Evolutionary conservation across 352 stramenopile genomes (phyloP).

Genomic region (Chrysophaeum taylorii): DNA sequence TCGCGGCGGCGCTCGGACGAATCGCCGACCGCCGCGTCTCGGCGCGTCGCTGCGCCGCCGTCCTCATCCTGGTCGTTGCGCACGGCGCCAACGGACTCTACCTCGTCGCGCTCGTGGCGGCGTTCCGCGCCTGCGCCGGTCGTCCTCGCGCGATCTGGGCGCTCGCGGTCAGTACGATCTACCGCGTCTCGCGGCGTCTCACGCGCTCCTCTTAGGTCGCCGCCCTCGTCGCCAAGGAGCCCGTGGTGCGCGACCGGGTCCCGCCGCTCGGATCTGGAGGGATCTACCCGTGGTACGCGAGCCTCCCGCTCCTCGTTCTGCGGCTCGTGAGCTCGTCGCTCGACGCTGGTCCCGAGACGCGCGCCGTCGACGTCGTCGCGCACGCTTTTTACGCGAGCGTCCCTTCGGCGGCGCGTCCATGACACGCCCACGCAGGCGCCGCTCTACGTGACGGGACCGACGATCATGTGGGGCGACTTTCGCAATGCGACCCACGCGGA

Average conservation of each 20-base stretch:
- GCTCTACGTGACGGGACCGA: slow-evolving; percentile 48
- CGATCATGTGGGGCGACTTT: slow-evolving; percentile 48
- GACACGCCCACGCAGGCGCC: slow-evolving; percentile 49
- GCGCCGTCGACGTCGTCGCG: slow-evolving; percentile 25
- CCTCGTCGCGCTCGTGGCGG: neutral
- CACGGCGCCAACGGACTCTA: neutral
- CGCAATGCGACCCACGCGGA: neutral
- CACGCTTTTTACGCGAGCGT: no score
- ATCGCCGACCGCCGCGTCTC: no score
- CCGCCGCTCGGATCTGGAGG: neutral
- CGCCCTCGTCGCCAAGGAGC: neutral
- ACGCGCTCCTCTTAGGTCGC: no score
- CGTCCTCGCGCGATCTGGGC: neutral
- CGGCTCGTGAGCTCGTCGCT: neutral
- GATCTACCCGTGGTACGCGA: neutral
- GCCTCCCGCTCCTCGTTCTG: neutral
- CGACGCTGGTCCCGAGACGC: neutral
- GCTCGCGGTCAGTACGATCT: no score
- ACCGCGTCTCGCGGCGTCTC: no score
- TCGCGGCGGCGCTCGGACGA: neutral
- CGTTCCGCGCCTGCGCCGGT: neutral
- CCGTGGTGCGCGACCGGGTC: neutral
- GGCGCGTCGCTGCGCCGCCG: neutral
- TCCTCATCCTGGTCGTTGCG: neutral
- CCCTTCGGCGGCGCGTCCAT: no score